Percentiles rank a stretch among this genome's conserved stretches.
These are phyloP conservation scores for Artemisia argyi DNA, from an alignment of 129 eudicot genomes.

Conservation along the genomic window DNA sequence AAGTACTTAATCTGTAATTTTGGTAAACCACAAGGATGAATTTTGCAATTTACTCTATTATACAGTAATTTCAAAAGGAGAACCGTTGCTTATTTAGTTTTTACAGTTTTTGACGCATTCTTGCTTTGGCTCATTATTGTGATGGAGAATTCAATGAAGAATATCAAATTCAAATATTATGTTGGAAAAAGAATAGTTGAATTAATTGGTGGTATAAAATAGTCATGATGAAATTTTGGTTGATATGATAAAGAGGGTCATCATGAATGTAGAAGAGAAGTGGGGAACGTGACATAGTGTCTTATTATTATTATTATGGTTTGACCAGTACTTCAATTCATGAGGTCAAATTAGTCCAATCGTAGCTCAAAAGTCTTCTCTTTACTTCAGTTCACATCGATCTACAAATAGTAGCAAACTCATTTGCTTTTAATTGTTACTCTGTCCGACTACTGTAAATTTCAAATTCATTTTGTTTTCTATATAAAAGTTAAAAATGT, in stretches of 20 bases:
- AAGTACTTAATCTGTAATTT: too few relatives aligned
- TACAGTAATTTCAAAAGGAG: too few relatives aligned
- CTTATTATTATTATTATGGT: slow-evolving; percentile 5
- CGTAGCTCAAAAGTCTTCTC: not conserved
- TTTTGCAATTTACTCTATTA: too few relatives aligned
- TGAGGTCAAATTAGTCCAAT: slow-evolving; percentile 21
- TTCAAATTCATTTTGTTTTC: too few relatives aligned
- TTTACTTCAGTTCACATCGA: not conserved
- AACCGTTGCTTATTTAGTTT: too few relatives aligned
- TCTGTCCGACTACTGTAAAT: too few relatives aligned
- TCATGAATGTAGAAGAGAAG: slow-evolving; percentile 14
- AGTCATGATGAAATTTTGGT: not conserved
- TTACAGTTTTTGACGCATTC: too few relatives aligned
- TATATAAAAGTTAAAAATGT: too few relatives aligned
- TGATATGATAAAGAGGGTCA: not conserved
- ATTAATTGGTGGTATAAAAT: not conserved
- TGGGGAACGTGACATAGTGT: slow-evolving; percentile 1
- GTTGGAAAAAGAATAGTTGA: not conserved
- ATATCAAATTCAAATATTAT: not conserved
- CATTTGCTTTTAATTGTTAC: not conserved
- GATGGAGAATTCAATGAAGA: too few relatives aligned
- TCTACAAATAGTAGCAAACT: not conserved
- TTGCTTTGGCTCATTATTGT: too few relatives aligned
- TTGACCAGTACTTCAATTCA: slow-evolving; percentile 22
- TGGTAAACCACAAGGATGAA: too few relatives aligned